phyloP scores from a whole-genome alignment of 768 basidiomycete genomes.

The Leccinellum albellum region DNA sequence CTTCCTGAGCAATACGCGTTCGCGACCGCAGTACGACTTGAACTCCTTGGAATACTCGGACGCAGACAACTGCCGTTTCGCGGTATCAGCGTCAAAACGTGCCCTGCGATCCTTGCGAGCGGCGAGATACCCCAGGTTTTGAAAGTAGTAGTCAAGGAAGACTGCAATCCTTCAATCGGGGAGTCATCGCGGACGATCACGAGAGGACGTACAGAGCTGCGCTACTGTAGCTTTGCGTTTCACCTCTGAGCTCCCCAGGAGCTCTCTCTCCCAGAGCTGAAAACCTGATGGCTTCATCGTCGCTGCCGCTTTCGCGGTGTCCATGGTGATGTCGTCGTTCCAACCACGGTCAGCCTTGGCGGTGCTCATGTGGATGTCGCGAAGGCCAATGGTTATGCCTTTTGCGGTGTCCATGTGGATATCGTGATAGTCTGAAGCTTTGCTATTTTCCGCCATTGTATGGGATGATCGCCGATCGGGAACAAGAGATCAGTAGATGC shows the following conservation, averaged over 20 bases:
- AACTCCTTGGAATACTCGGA: slow-evolving; percentile 73
- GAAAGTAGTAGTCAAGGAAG: slow-evolving; percentile 98
- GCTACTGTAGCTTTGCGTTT: slow-evolving; percentile 95
- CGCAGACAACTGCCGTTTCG: slow-evolving; percentile 52
- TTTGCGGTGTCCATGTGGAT: slow-evolving; percentile 81
- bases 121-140: slow-evolving; percentile 85
- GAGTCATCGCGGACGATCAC: slow-evolving; percentile 5
- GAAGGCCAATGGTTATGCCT: slow-evolving; percentile 44
- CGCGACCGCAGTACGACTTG: slow-evolving; percentile 89
- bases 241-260: slow-evolving; percentile 82
- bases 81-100: slow-evolving; percentile 80
- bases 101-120: slow-evolving; percentile 80
- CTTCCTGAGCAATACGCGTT: slow-evolving; percentile 87
- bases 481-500: too few relatives aligned
- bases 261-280: slow-evolving; percentile 80
- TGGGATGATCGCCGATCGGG: too few relatives aligned
- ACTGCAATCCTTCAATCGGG: slow-evolving; percentile 43
- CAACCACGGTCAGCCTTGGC: slow-evolving; percentile 48
- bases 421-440: slow-evolving; percentile 40
- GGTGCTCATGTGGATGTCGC: slow-evolving; percentile 62
- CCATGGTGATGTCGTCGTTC: slow-evolving; percentile 62
- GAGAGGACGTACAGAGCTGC: slow-evolving; percentile 73
- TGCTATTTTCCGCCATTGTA: too few relatives aligned
- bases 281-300: slow-evolving; percentile 53
- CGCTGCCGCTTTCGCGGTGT: slow-evolving; percentile 36